phyloP scores from a whole-genome alignment of 371 early-diverging fungal genomes.

The Rhizopus stolonifer region DNA sequence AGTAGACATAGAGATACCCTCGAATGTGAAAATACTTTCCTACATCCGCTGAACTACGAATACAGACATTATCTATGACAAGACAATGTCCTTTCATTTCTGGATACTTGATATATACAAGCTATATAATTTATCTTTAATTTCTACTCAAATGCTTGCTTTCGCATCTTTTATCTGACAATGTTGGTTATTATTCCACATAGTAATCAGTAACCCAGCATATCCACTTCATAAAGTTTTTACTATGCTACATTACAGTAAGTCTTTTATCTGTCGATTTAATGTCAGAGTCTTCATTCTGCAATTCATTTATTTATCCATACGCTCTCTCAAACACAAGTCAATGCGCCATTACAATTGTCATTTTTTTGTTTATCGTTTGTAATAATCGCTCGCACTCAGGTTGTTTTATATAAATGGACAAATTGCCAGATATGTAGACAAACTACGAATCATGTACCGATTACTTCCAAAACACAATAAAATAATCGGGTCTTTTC shows the following conservation, averaged over 20 bases:
- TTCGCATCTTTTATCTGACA: too few relatives aligned
- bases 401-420: background rate
- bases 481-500: background rate
- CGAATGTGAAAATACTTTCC: conserved; percentile 24
- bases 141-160: background rate
- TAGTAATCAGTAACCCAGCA: background rate
- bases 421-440: too few relatives aligned
- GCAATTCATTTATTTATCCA: background rate
- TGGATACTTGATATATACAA: conserved; percentile 17
- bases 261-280: background rate
- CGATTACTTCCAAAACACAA: background rate
- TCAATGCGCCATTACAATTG: background rate
- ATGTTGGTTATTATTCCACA: background rate
- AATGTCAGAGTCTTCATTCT: background rate
- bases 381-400: too few relatives aligned
- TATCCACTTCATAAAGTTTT: conserved; percentile 3
- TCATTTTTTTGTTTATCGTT: background rate
- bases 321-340: background rate
- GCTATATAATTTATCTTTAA: background rate
- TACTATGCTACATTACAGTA: background rate
- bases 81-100: conserved; percentile 32
- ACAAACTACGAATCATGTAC: too few relatives aligned
- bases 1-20: conserved; percentile 21
- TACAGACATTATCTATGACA: conserved; percentile 27
- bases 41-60: conserved; percentile 28